Base-by-base conservation (phyloP, 1,139 yeast genomes). In the Saccharomyces uvarum region DNA sequence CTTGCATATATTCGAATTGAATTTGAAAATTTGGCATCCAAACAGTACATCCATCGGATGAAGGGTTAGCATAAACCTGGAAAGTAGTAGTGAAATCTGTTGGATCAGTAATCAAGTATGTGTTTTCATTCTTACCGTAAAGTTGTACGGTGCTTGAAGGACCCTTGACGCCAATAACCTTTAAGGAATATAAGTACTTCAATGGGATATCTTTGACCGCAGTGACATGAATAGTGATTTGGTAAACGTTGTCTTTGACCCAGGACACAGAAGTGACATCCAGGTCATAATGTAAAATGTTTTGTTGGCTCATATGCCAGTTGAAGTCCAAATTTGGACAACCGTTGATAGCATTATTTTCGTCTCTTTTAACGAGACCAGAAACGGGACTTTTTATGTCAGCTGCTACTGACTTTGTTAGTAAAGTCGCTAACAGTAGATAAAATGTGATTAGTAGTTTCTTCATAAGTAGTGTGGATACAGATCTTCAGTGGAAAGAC, bases 21-120 rank as follows among this genome's bases (percentile, higher is more conserved):
- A 71, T 63, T 55, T 66, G 69, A 53, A 66, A 64, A 19, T 60
- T 55, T 19, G 66, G 63, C 57, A 66, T 59, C 56, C 71, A 64
- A 26, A 58, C 55, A 2, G 42, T 33, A 3, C 56, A 52, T 11
- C 46, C 51, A 26, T 53, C 51, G 0, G 55, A 48, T 8, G 51
- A 54, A 3, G 51, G 47, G 7, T 58, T 50, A 48, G 63, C 66
- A 21, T 60, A 47, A 4, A 68, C 64, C 7, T 61, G 56, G 50
- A 67, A 61, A 8, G 66, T 61, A 2, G 67, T 62, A n/a, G 59
- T 57, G 64, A 67, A 71, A 31, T 66, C 61, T 9, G 67, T 60
- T 26, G 73, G 66, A 44, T 64, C 62, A 38, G 58, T 60, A 33
- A 64, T 59, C 8, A 48, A n/a, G 16, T 53, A 47, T 24, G 60